phyloP scores from a whole-genome alignment of 768 basidiomycete species.

The Saitozyma podzolica region DNA sequence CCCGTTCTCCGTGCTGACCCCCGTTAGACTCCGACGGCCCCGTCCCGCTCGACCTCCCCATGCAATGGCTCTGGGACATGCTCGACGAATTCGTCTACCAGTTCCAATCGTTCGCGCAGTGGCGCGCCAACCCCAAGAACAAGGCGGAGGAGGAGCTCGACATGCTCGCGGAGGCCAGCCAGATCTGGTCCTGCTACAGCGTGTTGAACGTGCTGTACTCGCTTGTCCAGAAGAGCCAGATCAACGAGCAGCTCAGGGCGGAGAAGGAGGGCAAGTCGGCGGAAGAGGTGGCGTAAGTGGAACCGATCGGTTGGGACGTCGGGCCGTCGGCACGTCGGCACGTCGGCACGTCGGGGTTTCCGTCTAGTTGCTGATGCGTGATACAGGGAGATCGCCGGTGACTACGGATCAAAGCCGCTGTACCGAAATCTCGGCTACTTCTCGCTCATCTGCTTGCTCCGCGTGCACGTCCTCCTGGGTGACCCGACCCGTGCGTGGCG shows the following conservation, averaged over 20 bases:
- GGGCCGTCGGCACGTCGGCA: too few relatives aligned
- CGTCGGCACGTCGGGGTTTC: too few relatives aligned
- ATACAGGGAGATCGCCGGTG: constrained; percentile 75
- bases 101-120: constrained; percentile 92
- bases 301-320: not conserved
- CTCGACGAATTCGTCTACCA: constrained; percentile 73
- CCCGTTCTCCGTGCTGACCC: not conserved
- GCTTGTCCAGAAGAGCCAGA: constrained; percentile 92
- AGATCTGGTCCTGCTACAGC: constrained; percentile 98
- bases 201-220: constrained; percentile 98
- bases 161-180: constrained; percentile 60
- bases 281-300: constrained; percentile 78
- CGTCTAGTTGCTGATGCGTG: not conserved
- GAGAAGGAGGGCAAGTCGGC: constrained; percentile 73
- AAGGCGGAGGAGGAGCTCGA: constrained; percentile 84
- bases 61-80: constrained; percentile 84
- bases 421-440: constrained; percentile 97
- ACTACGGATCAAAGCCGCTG: constrained; percentile 84
- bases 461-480: constrained; percentile 92
- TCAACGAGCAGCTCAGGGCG: constrained; percentile 88
- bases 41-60: constrained; percentile 86
- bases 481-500: constrained; percentile 58
- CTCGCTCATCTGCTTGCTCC: constrained; percentile 88
- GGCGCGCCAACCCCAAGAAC: constrained; percentile 72
- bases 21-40: constrained; percentile 84